A percentile compares a stretch with the other conserved stretches of the same genome.
Conservation (phyloP, 225 moss, liverwort and hornwort genomes). For the Physcomitrium patens region DNA sequence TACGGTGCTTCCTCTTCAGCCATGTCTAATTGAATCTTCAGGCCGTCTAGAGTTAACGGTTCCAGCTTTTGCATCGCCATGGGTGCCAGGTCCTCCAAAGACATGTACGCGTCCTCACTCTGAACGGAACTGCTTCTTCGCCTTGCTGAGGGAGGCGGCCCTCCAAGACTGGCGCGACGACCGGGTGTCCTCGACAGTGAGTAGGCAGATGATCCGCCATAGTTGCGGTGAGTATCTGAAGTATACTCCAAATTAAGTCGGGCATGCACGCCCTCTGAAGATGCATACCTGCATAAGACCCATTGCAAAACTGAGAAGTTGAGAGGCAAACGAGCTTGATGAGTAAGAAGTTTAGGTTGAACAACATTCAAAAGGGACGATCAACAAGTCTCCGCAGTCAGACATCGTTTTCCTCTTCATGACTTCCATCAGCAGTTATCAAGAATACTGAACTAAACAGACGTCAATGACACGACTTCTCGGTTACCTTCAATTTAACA, state of each 20-base stretch:
- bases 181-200: slow-evolving; percentile 39
- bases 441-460: slow-evolving; percentile 13
- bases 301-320: slow-evolving; percentile 26
- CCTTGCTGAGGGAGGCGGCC: slow-evolving; percentile 11
- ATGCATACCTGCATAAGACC: slow-evolving; percentile 48
- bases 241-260: slow-evolving; percentile 44
- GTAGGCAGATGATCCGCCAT: slow-evolving; percentile 28
- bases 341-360: background rate
- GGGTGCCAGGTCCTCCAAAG: slow-evolving; percentile 90
- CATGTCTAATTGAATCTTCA: slow-evolving; percentile 95
- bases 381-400: background rate
- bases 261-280: slow-evolving; percentile 47
- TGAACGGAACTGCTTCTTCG: slow-evolving; percentile 42
- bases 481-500: background rate
- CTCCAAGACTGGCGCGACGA: slow-evolving; percentile 12
- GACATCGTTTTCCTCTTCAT: background rate
- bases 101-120: slow-evolving; percentile 60
- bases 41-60: slow-evolving; percentile 87
- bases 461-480: slow-evolving; percentile 1
- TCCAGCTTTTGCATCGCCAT: slow-evolving; percentile 99
- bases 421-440: background rate
- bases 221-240: slow-evolving; percentile 38
- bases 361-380: slow-evolving; percentile 7
- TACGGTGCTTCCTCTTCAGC: slow-evolving; percentile 87
- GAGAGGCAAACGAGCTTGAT: background rate